phyloP scores from a whole-genome alignment of 176 grass and related monocot species.

The Tillandsia leiboldiana region DNA sequence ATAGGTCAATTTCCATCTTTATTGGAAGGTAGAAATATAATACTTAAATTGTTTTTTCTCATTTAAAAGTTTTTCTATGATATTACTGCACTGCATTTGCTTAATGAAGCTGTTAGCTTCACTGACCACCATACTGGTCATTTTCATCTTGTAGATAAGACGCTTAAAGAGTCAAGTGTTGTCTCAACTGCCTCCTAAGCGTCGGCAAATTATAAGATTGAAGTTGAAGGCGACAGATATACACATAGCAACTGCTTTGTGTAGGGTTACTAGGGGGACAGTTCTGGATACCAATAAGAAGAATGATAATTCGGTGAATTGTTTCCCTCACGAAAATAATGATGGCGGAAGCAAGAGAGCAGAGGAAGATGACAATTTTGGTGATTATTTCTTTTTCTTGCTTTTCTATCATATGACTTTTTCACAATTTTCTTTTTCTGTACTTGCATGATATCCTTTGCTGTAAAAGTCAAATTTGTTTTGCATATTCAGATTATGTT shows the following conservation, averaged over 20 bases:
- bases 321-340: slow-evolving; percentile 18
- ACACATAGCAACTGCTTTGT: slow-evolving; percentile 30
- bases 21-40: neutral
- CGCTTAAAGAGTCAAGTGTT: slow-evolving; percentile 89
- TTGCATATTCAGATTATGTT: too few relatives aligned
- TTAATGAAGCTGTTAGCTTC: neutral
- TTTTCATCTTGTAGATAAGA: slow-evolving; percentile 51
- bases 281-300: slow-evolving; percentile 19
- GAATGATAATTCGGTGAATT: slow-evolving; percentile 8
- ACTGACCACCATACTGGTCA: slow-evolving; percentile 10
- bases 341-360: slow-evolving; percentile 21
- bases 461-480: too few relatives aligned
- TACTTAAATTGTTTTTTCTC: neutral
- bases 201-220: slow-evolving; percentile 73
- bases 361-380: slow-evolving; percentile 26
- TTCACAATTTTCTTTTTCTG: too few relatives aligned
- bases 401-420: too few relatives aligned
- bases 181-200: slow-evolving; percentile 77
- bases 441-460: too few relatives aligned
- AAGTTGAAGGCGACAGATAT: slow-evolving; percentile 62
- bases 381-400: slow-evolving; percentile 2
- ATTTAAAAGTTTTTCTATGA: too few relatives aligned
- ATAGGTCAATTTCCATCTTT: too few relatives aligned
- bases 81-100: too few relatives aligned
- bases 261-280: neutral